Base-by-base conservation (phyloP, 371 early-diverging fungal genomes). In the Umbelopsis sp. region DNA sequence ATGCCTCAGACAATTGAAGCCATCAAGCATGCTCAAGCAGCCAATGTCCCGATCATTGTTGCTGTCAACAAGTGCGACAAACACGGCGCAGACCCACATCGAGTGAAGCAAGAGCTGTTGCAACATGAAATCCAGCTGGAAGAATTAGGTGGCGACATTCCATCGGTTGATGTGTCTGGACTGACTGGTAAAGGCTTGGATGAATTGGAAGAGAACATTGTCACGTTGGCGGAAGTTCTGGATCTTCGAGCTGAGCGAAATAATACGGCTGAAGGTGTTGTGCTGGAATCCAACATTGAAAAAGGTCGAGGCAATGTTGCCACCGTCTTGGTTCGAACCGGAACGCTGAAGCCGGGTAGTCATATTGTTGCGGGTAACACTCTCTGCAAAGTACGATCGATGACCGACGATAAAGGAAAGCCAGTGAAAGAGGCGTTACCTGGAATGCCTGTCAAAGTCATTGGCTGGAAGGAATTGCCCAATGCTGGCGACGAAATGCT, bases 61-160 rank as follows among this genome's bases (percentile, higher is more conserved):
- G 99, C 98, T 1, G 89, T 98, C 70, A 98, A 95, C 87, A 98
- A 98, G 75, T 96, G 96, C 72, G 99, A 98, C 77, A 96, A 95
- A 71, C 93, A 90, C 11, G 93, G 90, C 4, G 91, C 89, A 1
- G 88, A 96, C 50, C 76, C 91, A 2, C 74, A 83, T 11, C 83
- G 86, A 46, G 89, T 96, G 12, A 92, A 94, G 70, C 89, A 93
- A 69, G 91, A 88, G 16, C 76, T 98, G 52, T 77, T 96, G 50
- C 83, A 87, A 45, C 81, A 96, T 68, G 92, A 91, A 48, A 83
- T 98, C 10, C 89, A 93, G 35, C 79, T 95, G 16, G 99, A 98
- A 75, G 97, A 96, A n/a, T 83, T 91, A 65, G 97, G 97, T 18
- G 99, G 99, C 16, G 98, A 97, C 57, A 90, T 96, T 10, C 97